Conservation (phyloP, 164 flowering plant species). For the Dillenia suffruticosa region DNA sequence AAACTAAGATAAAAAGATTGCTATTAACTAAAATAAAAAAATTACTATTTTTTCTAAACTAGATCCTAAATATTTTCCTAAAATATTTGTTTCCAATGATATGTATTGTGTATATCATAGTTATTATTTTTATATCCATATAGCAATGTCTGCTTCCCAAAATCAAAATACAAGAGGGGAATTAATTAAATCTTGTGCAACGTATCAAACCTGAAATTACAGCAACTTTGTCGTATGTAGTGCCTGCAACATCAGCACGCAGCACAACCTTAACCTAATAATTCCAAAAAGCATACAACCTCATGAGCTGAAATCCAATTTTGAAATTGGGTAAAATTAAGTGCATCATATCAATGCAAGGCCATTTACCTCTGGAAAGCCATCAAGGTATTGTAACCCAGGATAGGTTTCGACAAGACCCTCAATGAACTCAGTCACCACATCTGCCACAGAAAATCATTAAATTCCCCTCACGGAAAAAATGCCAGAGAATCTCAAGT, state of each 20-base stretch:
- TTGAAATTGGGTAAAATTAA: background rate
- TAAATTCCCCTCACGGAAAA: background rate
- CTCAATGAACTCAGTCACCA: conserved; percentile 87
- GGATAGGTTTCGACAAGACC: conserved; percentile 93
- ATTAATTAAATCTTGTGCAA: background rate
- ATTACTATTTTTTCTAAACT: too few relatives aligned
- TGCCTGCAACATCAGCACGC: conserved; percentile 71
- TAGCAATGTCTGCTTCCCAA: background rate
- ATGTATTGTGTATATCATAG: too few relatives aligned
- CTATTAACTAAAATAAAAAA: too few relatives aligned
- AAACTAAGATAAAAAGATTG: too few relatives aligned
- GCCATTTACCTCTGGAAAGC: conserved; percentile 71
- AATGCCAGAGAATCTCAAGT: background rate
- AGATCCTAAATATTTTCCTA: too few relatives aligned
- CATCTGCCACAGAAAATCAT: conserved; percentile 44
- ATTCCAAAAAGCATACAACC: background rate
- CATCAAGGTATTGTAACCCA: conserved; percentile 83
- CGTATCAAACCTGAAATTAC: conserved; percentile 75
- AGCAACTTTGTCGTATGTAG: conserved; percentile 83
- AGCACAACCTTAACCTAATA: conserved; percentile 85
- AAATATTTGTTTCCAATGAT: too few relatives aligned
- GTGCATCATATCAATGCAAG: too few relatives aligned
- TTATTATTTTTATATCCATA: too few relatives aligned
- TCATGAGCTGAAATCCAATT: background rate
- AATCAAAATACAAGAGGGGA: background rate